Evolutionary conservation across 257 asterid genomes (phyloP), one percentile per base, ranked within the genome.

Genomic region (Cruciata laevipes): DNA sequence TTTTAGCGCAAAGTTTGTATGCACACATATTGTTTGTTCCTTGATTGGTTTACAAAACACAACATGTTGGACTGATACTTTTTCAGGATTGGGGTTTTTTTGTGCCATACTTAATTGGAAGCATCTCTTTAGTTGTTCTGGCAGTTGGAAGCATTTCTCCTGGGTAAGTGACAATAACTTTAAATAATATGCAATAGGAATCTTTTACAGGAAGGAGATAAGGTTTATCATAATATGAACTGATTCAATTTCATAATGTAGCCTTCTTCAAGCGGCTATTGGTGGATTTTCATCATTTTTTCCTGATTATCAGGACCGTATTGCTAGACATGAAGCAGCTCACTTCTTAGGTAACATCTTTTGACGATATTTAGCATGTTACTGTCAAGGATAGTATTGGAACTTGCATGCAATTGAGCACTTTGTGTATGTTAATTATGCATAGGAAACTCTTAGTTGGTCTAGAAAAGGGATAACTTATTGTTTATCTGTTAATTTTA

Each of bases 221-320:
- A 44, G 9, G n/a, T 61, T 35, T 17, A 57, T 58, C 53, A 3
- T 33, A 10, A 11, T 31, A 6, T 51, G 51, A 65, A 66, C 71
- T n/a, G 61, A 71, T 70, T 67, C 25, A 55, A 38, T 69, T 72
- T 56, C 66, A 13, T 68, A 62, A 68, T 65, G 71, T 73, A 89
- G 98, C 84, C 89, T 89, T 76, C 97, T 92, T 77, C 98, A 92
- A 85, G 98, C 98, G 47, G 88, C 94, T 72, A 89, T 89, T 58
- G 95, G 87, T 67, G 90, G 91, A 64, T 92, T 89, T 77, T 86
- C 98, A 75, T 73, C 90, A 3, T 81, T 92, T 71, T 89, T 87
- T 73, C 96, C 96, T 63, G 97, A 92, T 77, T 87, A 87, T 74
- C 83, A 85, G 77, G 98, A 92, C 66, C 85, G 97, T 77, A 89